Evolutionary conservation across 164 flowering plant species (phyloP).

Genomic region (Vitis vinifera): ASM3070453v1 NC_081808.1:8645001-8645500

Average conservation of each 20-base stretch:
- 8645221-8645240: too few species aligned
- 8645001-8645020: conserved; percentile 70
- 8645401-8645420: conserved; percentile 78
- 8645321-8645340: too few species aligned
- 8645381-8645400: conserved; percentile 52
- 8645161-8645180: too few species aligned
- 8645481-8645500: too few species aligned
- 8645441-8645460: conserved; percentile 70
- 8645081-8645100: conserved; percentile 69
- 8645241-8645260: too few species aligned
- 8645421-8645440: conserved; percentile 90
- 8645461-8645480: too few species aligned
- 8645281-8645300: too few species aligned
- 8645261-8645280: too few species aligned
- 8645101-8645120: conserved; percentile 66
- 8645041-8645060: conserved; percentile 61
- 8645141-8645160: not conserved
- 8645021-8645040: conserved; percentile 59
- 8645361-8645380: not conserved
- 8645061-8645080: conserved; percentile 51
- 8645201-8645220: too few species aligned
- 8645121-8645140: conserved; percentile 22
- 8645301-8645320: too few species aligned
- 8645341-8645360: too few species aligned
- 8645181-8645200: too few species aligned